These are phyloP conservation scores for Suillus subalutaceus DNA, from an alignment of 768 basidiomycete genomes.

Conservation along the genomic window DNA sequence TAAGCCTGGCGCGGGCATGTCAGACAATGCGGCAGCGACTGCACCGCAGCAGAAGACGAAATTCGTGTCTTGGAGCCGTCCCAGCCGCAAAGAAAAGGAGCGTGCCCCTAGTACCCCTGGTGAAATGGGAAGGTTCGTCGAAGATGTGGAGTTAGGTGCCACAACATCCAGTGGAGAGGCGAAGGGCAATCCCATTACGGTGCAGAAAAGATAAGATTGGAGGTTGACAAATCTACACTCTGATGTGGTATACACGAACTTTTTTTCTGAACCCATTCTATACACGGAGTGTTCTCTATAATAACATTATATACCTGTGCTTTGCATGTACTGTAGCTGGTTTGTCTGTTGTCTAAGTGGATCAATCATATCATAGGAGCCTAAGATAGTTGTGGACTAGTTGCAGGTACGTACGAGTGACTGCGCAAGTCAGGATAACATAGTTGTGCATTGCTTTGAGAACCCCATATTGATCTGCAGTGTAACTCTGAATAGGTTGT, in stretches of 20 bases:
- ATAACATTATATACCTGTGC: background rate
- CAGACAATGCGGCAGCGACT: constrained; percentile 37
- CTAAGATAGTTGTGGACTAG: background rate
- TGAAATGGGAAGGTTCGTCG: constrained; percentile 42
- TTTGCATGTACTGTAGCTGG: background rate
- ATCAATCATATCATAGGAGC: background rate
- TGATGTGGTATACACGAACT: constrained; percentile 2
- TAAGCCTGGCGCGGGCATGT: constrained; percentile 56
- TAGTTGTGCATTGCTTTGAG: background rate
- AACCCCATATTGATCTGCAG: background rate
- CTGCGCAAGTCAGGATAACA: background rate
- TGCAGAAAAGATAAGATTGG: background rate
- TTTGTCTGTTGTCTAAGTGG: background rate
- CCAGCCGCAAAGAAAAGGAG: constrained; percentile 25
- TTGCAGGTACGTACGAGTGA: background rate
- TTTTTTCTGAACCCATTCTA: background rate
- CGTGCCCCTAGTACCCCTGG: constrained; percentile 20
- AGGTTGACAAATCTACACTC: background rate
- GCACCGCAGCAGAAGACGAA: constrained; percentile 19
- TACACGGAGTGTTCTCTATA: background rate
- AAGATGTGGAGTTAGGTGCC: constrained; percentile 30
- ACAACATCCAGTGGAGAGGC: background rate
- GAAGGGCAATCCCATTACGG: background rate
- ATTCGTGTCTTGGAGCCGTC: constrained; percentile 14
- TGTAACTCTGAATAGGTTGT: too few species aligned